Evolutionary conservation across 164 flowering plant species (phyloP).

Genomic region (Vitis labrusca): DNA sequence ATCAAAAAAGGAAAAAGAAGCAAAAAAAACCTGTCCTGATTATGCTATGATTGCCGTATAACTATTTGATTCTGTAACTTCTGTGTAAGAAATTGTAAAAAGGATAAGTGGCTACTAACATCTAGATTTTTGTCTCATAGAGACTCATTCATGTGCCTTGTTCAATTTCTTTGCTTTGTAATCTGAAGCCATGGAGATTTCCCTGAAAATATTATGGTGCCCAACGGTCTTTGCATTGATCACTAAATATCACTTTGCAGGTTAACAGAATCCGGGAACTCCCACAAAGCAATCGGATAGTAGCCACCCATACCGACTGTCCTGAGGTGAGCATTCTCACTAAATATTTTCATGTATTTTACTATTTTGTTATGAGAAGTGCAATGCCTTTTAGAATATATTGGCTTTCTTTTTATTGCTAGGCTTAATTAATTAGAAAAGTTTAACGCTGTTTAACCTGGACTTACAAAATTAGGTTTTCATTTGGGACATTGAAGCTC

Average conservation of each 20-base stretch:
- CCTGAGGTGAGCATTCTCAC: conserved; percentile 66
- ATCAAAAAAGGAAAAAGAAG: too few species aligned
- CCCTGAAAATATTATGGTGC: not conserved
- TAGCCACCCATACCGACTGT: conserved; percentile 96
- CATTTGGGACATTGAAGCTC: conserved; percentile 94
- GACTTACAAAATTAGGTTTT: conserved; percentile 53
- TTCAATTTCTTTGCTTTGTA: not conserved
- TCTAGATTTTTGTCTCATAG: not conserved
- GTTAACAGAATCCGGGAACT: conserved; percentile 97
- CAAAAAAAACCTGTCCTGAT: too few species aligned
- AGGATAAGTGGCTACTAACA: too few species aligned
- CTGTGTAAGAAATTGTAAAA: not conserved
- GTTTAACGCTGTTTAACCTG: conserved; percentile 1
- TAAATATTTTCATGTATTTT: not conserved
- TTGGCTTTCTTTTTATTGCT: not conserved
- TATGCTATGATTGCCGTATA: too few species aligned
- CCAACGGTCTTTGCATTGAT: not conserved
- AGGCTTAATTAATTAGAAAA: not conserved
- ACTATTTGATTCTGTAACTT: too few species aligned
- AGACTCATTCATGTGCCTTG: not conserved
- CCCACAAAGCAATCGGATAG: conserved; percentile 82
- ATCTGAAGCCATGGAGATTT: not conserved
- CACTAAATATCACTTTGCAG: conserved; percentile 36
- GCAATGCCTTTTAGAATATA: not conserved
- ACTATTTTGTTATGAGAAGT: not conserved